Evolutionary conservation across 139 green algal species (phyloP).

Genomic region (Mesotaenium endlicherianum): DNA sequence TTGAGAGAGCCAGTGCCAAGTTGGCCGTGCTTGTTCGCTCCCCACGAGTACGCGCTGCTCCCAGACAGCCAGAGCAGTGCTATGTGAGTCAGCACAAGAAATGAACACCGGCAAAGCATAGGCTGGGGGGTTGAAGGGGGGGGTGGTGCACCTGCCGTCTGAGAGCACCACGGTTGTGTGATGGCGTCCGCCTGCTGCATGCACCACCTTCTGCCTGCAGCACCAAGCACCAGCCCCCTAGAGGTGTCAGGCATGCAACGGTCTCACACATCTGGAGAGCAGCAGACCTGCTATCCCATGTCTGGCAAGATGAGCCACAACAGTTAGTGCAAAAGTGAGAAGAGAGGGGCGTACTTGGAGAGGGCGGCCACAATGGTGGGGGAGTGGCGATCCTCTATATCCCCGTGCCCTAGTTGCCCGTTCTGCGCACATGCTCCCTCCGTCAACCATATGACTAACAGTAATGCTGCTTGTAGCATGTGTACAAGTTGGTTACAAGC

Average conservation of each 20-base stretch:
- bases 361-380: slow-evolving; percentile 14
- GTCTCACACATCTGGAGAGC: no score
- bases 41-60: slow-evolving; percentile 60
- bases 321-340: no score
- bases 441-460: neutral
- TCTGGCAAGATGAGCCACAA: no score
- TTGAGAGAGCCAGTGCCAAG: slow-evolving; percentile 48
- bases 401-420: slow-evolving; percentile 51
- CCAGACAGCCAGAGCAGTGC: neutral
- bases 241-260: no score
- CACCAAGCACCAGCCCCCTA: no score
- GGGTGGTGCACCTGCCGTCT: slow-evolving; percentile 34
- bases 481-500: neutral
- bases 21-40: slow-evolving; percentile 59
- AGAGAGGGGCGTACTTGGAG: neutral
- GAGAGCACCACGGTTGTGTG: slow-evolving; percentile 59
- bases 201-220: slow-evolving; percentile 13
- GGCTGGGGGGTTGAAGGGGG: neutral
- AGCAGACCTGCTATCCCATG: no score
- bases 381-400: neutral
- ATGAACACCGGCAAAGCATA: neutral
- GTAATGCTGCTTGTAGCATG: neutral
- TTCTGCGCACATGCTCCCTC: neutral
- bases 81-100: neutral
- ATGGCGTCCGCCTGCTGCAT: slow-evolving; percentile 1